Evolutionary conservation across 2,329 filamentous ascomycete species (phyloP), one percentile per base, ranked within the genome.

Genomic region (Phaeosphaeriaceae sp.): DNA sequence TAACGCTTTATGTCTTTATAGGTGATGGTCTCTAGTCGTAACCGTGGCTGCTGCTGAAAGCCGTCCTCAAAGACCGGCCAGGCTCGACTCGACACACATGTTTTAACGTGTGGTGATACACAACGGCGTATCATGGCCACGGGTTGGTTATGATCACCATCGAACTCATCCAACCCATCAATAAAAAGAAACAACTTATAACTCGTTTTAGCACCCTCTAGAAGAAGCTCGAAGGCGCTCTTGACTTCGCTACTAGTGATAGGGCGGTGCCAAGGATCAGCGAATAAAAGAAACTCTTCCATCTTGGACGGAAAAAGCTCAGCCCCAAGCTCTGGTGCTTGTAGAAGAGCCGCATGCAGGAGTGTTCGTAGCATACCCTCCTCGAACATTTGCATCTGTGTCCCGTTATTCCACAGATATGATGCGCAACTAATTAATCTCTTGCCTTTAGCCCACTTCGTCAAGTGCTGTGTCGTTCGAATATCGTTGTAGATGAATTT

Each of bases 21-120:
- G 8, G 61, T 67, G 5, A 64, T 42, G 11, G 57, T 55, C 35
- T 67, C 51, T 29, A 67, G 46, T 40, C 49, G 53, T 16, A 67
- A 38, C 20, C 56, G 58, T 7, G 63, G 60, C 6, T 51, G 50
- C 7, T 42, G 41, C 33, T 49, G 35, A 18, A 67, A 67, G 0
- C 60, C 63, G 16, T 48, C 26, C 41, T 63, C 54, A 17, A 66
- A 67, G 2, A 64, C 58, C 4, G 40, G 21, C 64, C 63, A 66
- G 9, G 61, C 60, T 12, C 63, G 42, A 11, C 61, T 65, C 3
- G 60, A 60, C 0, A 66, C 52, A 32, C 63, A 67, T 16, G 63
- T 33, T 50, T 67, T 67, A 34, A 67, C 30, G 3, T 43, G 44
- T n/a, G 40, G 36, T 3, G 34, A 29, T n/a, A 21, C 6, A n/a